These are phyloP conservation scores for Hericium coralloides DNA, from an alignment of 768 basidiomycete species.

Conservation along the genomic window DNA sequence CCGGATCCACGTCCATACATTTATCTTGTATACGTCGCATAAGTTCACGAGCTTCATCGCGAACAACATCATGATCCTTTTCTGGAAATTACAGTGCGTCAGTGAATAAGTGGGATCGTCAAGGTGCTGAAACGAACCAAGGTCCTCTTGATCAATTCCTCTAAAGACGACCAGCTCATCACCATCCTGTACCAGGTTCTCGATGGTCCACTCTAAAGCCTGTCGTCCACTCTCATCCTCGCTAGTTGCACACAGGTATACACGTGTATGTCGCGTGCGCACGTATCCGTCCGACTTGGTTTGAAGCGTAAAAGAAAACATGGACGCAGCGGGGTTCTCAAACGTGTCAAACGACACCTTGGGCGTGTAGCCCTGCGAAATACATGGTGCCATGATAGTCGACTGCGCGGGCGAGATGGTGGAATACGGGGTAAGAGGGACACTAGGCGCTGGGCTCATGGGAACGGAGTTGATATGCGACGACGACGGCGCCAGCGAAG, in stretches of 20 bases:
- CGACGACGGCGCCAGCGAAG: not conserved
- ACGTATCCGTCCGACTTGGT: slow-evolving; percentile 79
- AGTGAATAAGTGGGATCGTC: not conserved
- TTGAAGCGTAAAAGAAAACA: slow-evolving; percentile 84
- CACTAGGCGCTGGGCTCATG: not conserved
- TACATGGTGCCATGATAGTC: slow-evolving; percentile 19
- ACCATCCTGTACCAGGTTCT: slow-evolving; percentile 74
- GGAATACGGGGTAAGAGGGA: slow-evolving; percentile 1
- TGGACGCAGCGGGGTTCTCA: slow-evolving; percentile 68
- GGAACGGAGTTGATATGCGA: not conserved
- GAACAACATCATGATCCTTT: slow-evolving; percentile 65
- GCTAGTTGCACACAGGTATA: slow-evolving; percentile 84
- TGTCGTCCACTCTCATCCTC: slow-evolving; percentile 82
- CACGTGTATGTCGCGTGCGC: slow-evolving; percentile 68
- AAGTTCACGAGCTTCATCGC: slow-evolving; percentile 81
- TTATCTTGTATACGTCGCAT: slow-evolving; percentile 76
- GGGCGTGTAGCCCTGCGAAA: slow-evolving; percentile 33
- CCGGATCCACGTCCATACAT: slow-evolving; percentile 66
- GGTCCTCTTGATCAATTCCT: slow-evolving; percentile 80
- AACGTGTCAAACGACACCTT: slow-evolving; percentile 87
- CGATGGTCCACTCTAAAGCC: slow-evolving; percentile 90
- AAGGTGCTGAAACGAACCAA: slow-evolving; percentile 41
- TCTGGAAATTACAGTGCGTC: slow-evolving; percentile 29
- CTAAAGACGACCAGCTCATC: slow-evolving; percentile 91
- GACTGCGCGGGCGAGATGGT: slow-evolving; percentile 11